These are phyloP conservation scores for Marvania coccoides DNA, from an alignment of 139 green algal genomes.

Conservation along the genomic window DNA sequence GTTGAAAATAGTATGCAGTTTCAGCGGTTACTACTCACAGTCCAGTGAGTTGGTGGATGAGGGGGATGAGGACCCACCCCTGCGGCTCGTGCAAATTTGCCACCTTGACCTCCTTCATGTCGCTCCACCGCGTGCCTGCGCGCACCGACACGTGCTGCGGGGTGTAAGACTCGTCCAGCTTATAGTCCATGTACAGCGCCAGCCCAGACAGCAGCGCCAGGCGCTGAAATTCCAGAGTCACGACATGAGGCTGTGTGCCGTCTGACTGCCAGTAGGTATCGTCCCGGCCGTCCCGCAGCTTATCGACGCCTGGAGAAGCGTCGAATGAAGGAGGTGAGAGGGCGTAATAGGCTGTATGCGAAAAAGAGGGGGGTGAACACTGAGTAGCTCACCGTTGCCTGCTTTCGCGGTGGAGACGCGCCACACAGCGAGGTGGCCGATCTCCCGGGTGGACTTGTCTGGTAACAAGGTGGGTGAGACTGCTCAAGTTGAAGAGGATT, in stretches of 20 bases:
- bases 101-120: slow-evolving; percentile 73
- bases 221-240: slow-evolving; percentile 89
- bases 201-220: slow-evolving; percentile 60
- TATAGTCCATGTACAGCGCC: slow-evolving; percentile 84
- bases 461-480: slow-evolving; percentile 4
- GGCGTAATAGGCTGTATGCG: background rate
- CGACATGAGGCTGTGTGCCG: slow-evolving; percentile 81
- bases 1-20: no score
- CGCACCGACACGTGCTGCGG: slow-evolving; percentile 77
- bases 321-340: slow-evolving; percentile 23
- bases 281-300: slow-evolving; percentile 77
- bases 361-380: background rate
- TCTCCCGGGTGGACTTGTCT: slow-evolving; percentile 41
- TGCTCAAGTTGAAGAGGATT: no score
- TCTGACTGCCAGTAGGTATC: slow-evolving; percentile 97
- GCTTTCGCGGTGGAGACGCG: slow-evolving; percentile 88
- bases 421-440: slow-evolving; percentile 84
- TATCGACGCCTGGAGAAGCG: slow-evolving; percentile 84
- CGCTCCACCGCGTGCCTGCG: slow-evolving; percentile 65
- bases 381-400: slow-evolving; percentile 77
- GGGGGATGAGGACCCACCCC: slow-evolving; percentile 74
- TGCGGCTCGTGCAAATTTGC: slow-evolving; percentile 79
- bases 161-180: slow-evolving; percentile 95
- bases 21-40: background rate
- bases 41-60: slow-evolving; percentile 25